Evolutionary conservation across 176 grass and related monocot genomes (phyloP), one percentile per base, ranked within the genome.

Genomic region (Hordeum vulgare): DNA sequence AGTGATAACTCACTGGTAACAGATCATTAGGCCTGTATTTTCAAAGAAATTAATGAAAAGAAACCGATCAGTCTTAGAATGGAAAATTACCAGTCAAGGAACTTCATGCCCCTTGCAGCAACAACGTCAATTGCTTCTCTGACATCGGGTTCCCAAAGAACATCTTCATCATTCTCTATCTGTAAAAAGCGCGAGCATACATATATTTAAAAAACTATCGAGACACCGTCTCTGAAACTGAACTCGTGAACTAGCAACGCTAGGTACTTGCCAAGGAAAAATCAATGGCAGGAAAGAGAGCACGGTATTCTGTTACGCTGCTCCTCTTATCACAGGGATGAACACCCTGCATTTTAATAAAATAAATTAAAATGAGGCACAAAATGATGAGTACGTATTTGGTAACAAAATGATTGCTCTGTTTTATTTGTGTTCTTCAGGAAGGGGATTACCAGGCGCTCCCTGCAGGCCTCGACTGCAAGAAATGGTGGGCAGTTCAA

Each of bases 321-420:
- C 93, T 96, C 78, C 96, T 86, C 87, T 91, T 96, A 74, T 96
- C 96, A 81, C 96, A 96, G 49, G 91, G 93, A 88, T 96, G 81
- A 54, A 89, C 81, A 71, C 95, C 95, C 95, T 97, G 66, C 29
- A 93, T 87, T 90, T 44, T 9, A 31, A n/a, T n/a, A 29, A 24
- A 25, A 21, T 3, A 33, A 84, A 65, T 58, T 60, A 37, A 34
- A 23, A 0, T 1, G n/a, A 58, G 72, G 1, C 9, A 27, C 25
- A 11, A 37, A 63, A 54, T 54, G 51, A 54, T 8, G 51, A 54
- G 0, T 21, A n/a, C n/a, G n/a, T n/a, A 54, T 54, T 54, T 54
- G 18, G 18, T 8, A 54, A 20, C 2, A 54, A 21, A 54, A 54
- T 8, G 7, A 54, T 3, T 21, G 51, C 51, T 54, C 18, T 54